These are phyloP conservation scores for Cytidiella melzeri DNA, from an alignment of 768 basidiomycete species.

Conservation along the genomic window DNA sequence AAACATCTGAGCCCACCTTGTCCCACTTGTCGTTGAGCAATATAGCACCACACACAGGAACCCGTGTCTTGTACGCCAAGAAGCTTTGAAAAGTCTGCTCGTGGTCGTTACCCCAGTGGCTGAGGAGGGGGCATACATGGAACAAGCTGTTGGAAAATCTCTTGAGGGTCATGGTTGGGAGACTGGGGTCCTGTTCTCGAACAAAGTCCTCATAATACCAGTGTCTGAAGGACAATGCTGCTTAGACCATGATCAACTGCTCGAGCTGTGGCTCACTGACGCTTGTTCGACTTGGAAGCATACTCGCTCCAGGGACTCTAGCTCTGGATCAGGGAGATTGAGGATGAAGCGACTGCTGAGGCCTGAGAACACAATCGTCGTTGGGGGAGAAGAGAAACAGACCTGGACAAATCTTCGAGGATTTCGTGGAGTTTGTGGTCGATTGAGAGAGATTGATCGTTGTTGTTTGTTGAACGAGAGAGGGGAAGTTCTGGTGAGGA, in stretches of 20 bases:
- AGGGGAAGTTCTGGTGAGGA: slow-evolving; percentile 69
- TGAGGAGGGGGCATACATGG: slow-evolving; percentile 73
- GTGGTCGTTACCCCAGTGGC: slow-evolving; percentile 79
- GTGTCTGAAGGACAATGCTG: slow-evolving; percentile 49
- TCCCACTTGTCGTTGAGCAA: slow-evolving; percentile 90
- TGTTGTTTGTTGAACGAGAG: slow-evolving; percentile 29
- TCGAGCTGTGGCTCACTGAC: slow-evolving; percentile 44
- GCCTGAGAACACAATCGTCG: slow-evolving; percentile 7
- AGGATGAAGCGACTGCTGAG: slow-evolving; percentile 82
- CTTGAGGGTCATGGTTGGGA: slow-evolving; percentile 86
- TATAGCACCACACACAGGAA: slow-evolving; percentile 97
- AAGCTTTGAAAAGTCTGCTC: slow-evolving; percentile 84
- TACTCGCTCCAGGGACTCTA: slow-evolving; percentile 84
- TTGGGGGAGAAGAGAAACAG: slow-evolving; percentile 10
- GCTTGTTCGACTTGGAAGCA: slow-evolving; percentile 99
- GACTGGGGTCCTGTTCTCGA: slow-evolving; percentile 80
- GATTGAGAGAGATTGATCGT: slow-evolving; percentile 40
- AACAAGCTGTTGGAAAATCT: slow-evolving; percentile 92
- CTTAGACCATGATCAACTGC: neutral
- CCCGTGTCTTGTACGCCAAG: slow-evolving; percentile 93
- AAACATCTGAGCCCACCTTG: slow-evolving; percentile 53
- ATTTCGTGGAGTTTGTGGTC: slow-evolving; percentile 76
- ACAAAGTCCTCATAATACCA: slow-evolving; percentile 99
- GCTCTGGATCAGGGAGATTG: slow-evolving; percentile 91
- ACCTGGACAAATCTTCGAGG: slow-evolving; percentile 89